Evolutionary conservation across 2,329 filamentous ascomycete species (phyloP).

Genomic region (Zymoseptoria crescenta): DNA sequence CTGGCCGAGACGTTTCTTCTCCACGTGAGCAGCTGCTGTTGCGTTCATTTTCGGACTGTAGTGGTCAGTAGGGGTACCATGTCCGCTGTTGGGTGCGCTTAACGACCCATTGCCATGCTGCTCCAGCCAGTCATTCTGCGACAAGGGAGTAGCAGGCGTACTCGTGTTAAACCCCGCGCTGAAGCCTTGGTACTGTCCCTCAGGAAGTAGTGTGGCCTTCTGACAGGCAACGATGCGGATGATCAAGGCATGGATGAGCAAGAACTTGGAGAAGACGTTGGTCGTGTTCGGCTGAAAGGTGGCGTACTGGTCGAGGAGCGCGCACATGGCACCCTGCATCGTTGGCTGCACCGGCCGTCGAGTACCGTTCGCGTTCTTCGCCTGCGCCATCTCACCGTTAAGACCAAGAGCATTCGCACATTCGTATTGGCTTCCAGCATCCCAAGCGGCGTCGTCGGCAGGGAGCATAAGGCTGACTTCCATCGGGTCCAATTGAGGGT

Average conservation of each 20-base stretch:
- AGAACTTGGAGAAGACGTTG: conserved; percentile 66
- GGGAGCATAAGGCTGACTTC: conserved; percentile 63
- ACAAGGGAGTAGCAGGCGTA: conserved; percentile 49
- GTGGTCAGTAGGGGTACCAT: conserved; percentile 33
- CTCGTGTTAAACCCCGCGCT: conserved; percentile 30
- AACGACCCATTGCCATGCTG: conserved; percentile 29
- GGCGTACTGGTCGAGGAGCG: conserved; percentile 51
- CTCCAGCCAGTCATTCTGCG: conserved; percentile 52
- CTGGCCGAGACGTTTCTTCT: conserved; percentile 38
- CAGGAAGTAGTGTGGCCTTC: conserved; percentile 30
- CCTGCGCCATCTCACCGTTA: conserved; percentile 49
- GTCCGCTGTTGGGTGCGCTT: conserved; percentile 21
- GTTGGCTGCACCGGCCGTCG: conserved; percentile 57
- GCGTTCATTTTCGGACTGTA: conserved; percentile 35
- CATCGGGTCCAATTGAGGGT: conserved; percentile 54
- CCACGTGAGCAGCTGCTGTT: conserved; percentile 42
- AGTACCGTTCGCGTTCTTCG: conserved; percentile 55
- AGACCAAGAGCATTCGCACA: conserved; percentile 61
- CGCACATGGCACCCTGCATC: conserved; percentile 53
- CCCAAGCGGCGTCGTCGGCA: conserved; percentile 66
- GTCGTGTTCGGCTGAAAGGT: conserved; percentile 58
- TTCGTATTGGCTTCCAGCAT: conserved; percentile 50
- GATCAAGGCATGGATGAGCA: conserved; percentile 62
- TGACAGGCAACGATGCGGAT: conserved; percentile 52
- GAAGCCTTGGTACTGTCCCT: conserved; percentile 21